Evolutionary conservation across 2,329 filamentous ascomycete species (phyloP), one percentile per base, ranked within the genome.

Genomic region (Penicillium brasilianum): DNA sequence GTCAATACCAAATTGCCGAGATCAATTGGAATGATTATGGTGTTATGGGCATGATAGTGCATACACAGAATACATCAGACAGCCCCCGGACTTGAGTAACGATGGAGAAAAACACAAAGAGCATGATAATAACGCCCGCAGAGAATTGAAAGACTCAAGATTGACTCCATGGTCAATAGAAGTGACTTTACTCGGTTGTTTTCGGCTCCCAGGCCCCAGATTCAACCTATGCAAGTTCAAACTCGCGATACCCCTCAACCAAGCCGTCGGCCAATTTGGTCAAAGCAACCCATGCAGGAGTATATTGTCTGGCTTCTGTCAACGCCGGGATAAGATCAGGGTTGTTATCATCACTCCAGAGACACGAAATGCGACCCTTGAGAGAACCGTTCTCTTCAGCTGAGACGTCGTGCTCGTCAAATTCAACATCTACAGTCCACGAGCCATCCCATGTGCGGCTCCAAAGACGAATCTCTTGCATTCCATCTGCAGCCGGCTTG

Each of bases 291-390:
- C 95, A 99, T 4, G 82, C 80, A 0, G 95, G 95, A 67, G 88
- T 84, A 77, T 88, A 97, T 73, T 88, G 85, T 67, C 85, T 81
- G 52, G 91, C 82, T 77, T 98, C 93, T 68, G 95, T 90, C 55
- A 94, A 85, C 0, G 93, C 93, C 0, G 94, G 93, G 51, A 98
- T 93, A 1, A 83, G 83, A 3, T 87, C 89, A 2, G 78, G 76
- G 37, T 81, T 79, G 71, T 97, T 97, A 48, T 86, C 88, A 78
- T 99, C 95, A 70, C 90, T 92, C 93, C 93, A 98, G 34, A 91
- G 81, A 77, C 95, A 98, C 16, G 89, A 83, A 1, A 93, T 87
- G 36, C 80, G 84, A 1, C 93, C 91, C 65, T 82, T 83, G 36
- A 92, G 50, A 4, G 76, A 71, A 16, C 70, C 64, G 43, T 75